These are phyloP conservation scores for Citrus mangshanensis DNA, from an alignment of 345 rosid species.

Conservation along the genomic window DNA sequence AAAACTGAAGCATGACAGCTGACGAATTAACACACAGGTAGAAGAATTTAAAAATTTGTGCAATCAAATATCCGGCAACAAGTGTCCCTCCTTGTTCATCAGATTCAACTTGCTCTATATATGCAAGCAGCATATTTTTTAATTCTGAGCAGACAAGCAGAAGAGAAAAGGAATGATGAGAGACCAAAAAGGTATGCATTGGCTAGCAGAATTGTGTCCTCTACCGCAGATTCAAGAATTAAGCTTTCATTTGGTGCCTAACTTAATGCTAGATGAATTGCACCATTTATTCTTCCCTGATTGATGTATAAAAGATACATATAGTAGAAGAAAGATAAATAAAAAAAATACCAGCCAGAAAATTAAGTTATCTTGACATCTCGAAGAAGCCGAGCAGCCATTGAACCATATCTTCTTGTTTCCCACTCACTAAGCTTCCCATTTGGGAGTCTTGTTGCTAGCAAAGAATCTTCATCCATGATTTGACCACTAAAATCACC, in stretches of 20 bases:
- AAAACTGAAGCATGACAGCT: background rate
- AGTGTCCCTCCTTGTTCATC: background rate
- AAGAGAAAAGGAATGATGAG: background rate
- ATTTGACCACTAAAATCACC: conserved; percentile 22
- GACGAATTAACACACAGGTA: background rate
- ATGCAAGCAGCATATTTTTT: background rate
- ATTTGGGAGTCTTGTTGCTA: conserved; percentile 28
- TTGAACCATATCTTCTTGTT: conserved; percentile 76
- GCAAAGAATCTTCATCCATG: conserved; percentile 30
- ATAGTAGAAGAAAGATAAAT: background rate
- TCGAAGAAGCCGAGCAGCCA: conserved; percentile 90
- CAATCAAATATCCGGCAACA: background rate
- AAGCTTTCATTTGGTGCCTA: background rate
- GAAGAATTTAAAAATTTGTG: background rate
- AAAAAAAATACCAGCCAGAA: conserved; percentile 7
- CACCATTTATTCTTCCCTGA: background rate
- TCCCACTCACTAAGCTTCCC: conserved; percentile 84
- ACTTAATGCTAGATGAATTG: background rate
- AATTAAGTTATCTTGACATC: conserved; percentile 56
- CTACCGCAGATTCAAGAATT: background rate
- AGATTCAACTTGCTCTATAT: background rate
- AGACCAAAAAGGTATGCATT: background rate
- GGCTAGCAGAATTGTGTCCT: background rate
- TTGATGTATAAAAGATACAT: background rate
- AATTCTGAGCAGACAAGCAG: background rate